Evolutionary conservation across 805 yeast species (phyloP), one percentile per base, ranked within the genome.

Genomic region (Yarrowia bubula): DNA sequence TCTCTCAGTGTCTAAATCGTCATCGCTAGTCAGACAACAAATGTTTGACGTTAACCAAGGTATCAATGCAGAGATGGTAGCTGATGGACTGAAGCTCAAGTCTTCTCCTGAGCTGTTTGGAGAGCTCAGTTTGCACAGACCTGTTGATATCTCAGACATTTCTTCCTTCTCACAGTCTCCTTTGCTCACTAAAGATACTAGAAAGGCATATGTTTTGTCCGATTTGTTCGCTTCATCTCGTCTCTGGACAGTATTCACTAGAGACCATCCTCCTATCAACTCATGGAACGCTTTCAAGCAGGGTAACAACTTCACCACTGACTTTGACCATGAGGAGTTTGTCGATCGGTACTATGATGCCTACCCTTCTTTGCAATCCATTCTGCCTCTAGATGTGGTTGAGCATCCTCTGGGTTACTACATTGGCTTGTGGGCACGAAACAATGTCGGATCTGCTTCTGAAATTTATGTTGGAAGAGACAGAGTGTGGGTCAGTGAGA

Each of bases 401-500:
- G 70, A 71, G 38, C 61, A 55, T 15, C 61, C 61, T 17, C 47
- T 55, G 22, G 15, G 61, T 9, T 71, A 71, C 62, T 67, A 69
- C 32, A 63, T 74, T n/a, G 72, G 68, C 8, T 69, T 70, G 10
- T 77, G 80, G 80, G 79, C 78, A 1, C 70, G 71, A 43, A 64
- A 70, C 13, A 70, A 72, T 15, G 71, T 72, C 5, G 77, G 74
- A 71, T 70, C 70, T 14, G 70, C 75, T 1, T 68, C 68, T 6
- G 77, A 76, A 43, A 74, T 77, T 60, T 75, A 70, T 67, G 69
- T 68, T 38, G 80, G 80, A 9, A 68, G 67, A n/a, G 69, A 69
- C 50, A 72, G 79, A 2, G 69, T 78, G 8, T 78, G 79, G 73
- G 46, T 78, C n/a, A 69, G 75, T 17, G 80, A 78, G 57, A 65